These are phyloP conservation scores for Microbotryum violaceum DNA, from an alignment of 1,284 basidiomycete genomes.

Conservation along the genomic window DNA sequence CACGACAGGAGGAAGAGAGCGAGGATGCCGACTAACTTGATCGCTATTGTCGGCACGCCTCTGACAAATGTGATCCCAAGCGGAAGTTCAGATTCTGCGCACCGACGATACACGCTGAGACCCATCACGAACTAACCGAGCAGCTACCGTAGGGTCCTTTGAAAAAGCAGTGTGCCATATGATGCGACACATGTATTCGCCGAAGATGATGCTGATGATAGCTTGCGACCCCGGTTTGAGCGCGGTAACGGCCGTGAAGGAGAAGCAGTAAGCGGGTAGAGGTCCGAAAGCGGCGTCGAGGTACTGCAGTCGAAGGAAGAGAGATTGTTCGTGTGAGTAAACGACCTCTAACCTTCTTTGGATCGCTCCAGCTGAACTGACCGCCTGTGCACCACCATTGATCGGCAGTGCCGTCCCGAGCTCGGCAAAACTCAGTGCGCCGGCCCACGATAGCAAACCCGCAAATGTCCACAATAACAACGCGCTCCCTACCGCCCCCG, in stretches of 20 bases:
- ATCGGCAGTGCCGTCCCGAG: conserved; percentile 72
- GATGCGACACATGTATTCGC: conserved; percentile 73
- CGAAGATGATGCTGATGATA: conserved; percentile 43
- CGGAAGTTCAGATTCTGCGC: neutral
- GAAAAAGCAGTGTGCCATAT: conserved; percentile 42
- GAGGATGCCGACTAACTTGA: conserved; percentile 73
- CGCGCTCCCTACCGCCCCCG: conserved; percentile 48
- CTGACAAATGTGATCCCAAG: conserved; percentile 23
- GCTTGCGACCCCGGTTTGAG: conserved; percentile 52
- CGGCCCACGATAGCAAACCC: conserved; percentile 78
- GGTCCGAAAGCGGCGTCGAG: conserved; percentile 61
- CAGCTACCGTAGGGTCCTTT: conserved; percentile 32
- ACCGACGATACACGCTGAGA: neutral
- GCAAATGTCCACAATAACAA: conserved; percentile 34
- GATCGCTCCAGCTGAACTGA: neutral
- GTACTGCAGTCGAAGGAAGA: conserved; percentile 70
- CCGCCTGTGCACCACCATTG: conserved; percentile 69
- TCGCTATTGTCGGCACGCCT: conserved; percentile 61
- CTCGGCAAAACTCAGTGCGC: conserved; percentile 46
- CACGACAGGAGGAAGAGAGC: conserved; percentile 65
- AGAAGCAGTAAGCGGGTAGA: conserved; percentile 47
- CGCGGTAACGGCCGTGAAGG: conserved; percentile 41
- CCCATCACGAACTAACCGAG: conserved; percentile 26
- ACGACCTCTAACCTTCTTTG: conserved; percentile 59
- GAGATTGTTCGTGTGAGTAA: conserved; percentile 78